A percentile compares a stretch with the other conserved stretches of the same genome.
Evolutionary conservation across 2,329 filamentous ascomycete species (phyloP).

Genomic region (Penicillium rolfsii): DNA sequence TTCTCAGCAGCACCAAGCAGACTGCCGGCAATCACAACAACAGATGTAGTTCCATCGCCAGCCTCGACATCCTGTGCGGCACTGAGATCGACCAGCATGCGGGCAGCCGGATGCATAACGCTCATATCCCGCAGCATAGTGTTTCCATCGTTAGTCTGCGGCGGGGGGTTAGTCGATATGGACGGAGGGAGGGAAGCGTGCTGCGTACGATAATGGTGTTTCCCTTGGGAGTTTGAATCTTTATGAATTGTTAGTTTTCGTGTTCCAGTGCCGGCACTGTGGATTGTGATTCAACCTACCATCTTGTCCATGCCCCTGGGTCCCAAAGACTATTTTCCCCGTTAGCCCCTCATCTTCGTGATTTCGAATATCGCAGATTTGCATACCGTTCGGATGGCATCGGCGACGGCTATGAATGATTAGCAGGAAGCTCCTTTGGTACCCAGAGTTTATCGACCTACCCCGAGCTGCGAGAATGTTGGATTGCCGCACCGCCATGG

Average conservation of each 20-base stretch:
- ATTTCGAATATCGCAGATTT: conserved; percentile 16
- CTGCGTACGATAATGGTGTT: conserved; percentile 81
- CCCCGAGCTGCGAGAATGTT: conserved; percentile 98
- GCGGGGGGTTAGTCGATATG: conserved; percentile 36
- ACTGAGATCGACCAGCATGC: conserved; percentile 97
- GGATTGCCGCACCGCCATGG: conserved; percentile 89
- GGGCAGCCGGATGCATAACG: conserved; percentile 98
- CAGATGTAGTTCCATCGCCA: conserved; percentile 96
- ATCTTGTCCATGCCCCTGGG: conserved; percentile 99
- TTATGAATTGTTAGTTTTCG: conserved; percentile 30
- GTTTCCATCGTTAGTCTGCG: conserved; percentile 90
- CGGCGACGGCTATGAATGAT: conserved; percentile 75
- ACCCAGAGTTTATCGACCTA: conserved; percentile 46
- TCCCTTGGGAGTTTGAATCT: conserved; percentile 92
- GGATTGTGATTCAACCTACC: conserved; percentile 49
- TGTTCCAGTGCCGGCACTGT: background rate
- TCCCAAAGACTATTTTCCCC: conserved; percentile 69
- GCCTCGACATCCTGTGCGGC: conserved; percentile 98
- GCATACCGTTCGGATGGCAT: conserved; percentile 85
- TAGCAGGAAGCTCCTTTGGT: conserved; percentile 28
- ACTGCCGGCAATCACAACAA: conserved; percentile 96
- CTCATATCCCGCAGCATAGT: conserved; percentile 99
- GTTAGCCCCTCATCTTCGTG: conserved; percentile 45
- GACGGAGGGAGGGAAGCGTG: conserved; percentile 17
- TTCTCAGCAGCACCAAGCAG: conserved; percentile 91